A percentile compares a stretch with the other conserved stretches of the same genome.
These are phyloP conservation scores for Dichotomopilus funicola DNA, from an alignment of 2,329 filamentous ascomycete species.

Conservation along the genomic window DNA sequence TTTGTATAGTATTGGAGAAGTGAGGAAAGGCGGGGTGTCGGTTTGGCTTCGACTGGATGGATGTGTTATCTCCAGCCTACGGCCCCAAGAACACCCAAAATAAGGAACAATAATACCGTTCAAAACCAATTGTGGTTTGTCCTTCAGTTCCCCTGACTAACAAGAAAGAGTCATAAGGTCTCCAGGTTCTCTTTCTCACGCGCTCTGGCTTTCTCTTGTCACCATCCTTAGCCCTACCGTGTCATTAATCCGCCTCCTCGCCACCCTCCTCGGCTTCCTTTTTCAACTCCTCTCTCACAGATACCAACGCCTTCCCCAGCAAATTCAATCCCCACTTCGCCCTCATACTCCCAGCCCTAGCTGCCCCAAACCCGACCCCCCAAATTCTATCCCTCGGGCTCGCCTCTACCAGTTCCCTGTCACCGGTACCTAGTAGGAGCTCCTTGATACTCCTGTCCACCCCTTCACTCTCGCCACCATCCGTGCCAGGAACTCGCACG, in stretches of 20 bases:
- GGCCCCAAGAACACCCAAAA: no score
- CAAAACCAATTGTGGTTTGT: no score
- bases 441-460: conserved; percentile 33
- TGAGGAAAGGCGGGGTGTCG: not conserved
- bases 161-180: no score
- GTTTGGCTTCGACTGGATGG: not conserved
- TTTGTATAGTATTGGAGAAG: conserved; percentile 7
- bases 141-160: no score
- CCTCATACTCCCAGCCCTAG: conserved; percentile 39
- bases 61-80: not conserved
- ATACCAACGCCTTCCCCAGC: conserved; percentile 55
- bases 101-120: no score
- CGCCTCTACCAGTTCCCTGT: conserved; percentile 56
- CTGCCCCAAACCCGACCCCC: conserved; percentile 56
- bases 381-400: conserved; percentile 56
- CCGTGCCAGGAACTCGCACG: not conserved
- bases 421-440: conserved; percentile 50
- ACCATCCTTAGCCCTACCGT: not conserved
- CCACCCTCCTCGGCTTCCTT: conserved; percentile 27
- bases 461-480: not conserved
- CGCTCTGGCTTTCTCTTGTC: not conserved
- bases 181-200: not conserved
- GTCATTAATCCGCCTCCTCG: not conserved
- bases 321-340: conserved; percentile 57
- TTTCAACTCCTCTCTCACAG: conserved; percentile 47